These are phyloP conservation scores for Torrubiellomyces zombiae DNA, from an alignment of 2,329 filamentous ascomycete species.

Conservation along the genomic window DNA sequence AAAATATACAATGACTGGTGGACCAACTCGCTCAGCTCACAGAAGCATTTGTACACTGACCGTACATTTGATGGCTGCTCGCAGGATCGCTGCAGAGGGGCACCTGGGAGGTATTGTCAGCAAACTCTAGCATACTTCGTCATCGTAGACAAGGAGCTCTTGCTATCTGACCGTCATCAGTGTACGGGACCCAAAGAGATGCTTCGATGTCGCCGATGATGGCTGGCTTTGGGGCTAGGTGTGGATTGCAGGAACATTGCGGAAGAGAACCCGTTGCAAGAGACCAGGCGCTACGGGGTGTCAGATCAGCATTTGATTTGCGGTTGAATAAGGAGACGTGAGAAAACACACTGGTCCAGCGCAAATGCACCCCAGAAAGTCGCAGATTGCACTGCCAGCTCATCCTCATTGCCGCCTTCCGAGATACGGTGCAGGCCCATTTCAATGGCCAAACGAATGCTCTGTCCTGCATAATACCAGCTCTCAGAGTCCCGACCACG, in stretches of 20 bases:
- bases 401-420: conserved; percentile 33
- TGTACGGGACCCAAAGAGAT: conserved; percentile 42
- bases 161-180: conserved; percentile 32
- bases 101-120: conserved; percentile 20
- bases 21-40: conserved; percentile 56
- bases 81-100: conserved; percentile 35
- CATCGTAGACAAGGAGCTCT: background rate
- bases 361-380: conserved; percentile 48
- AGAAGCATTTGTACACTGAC: conserved; percentile 52
- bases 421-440: conserved; percentile 47
- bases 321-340: too few relatives aligned
- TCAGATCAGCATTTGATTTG: too few relatives aligned
- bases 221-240: conserved; percentile 40
- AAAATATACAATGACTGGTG: conserved; percentile 55
- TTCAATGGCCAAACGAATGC: conserved; percentile 54
- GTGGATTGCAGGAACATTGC: conserved; percentile 39
- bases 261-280: conserved; percentile 45
- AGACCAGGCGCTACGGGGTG: conserved; percentile 43
- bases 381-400: conserved; percentile 39
- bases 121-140: background rate
- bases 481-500: conserved; percentile 56
- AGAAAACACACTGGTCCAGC: conserved; percentile 40
- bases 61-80: conserved; percentile 51
- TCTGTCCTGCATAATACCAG: conserved; percentile 57
- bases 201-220: conserved; percentile 45